These are phyloP conservation scores for Acer yangbiense DNA, from an alignment of 345 rosid genomes.

Conservation along the genomic window DNA sequence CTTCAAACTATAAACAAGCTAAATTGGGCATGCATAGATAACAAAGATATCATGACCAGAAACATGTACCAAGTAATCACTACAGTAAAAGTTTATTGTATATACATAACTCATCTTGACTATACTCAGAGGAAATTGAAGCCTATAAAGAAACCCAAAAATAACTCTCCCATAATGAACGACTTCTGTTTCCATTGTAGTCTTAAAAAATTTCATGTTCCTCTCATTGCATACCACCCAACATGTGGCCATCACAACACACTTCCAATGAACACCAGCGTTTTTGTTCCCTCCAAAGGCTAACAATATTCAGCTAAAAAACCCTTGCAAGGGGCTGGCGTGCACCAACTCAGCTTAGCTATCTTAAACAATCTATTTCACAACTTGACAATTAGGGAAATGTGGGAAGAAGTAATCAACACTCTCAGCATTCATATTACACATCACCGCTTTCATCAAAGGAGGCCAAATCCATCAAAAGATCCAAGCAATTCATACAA, in stretches of 20 bases:
- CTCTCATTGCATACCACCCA: too few species aligned
- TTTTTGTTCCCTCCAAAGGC: too few species aligned
- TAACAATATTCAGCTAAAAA: too few species aligned
- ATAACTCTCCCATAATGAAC: neutral
- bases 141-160: neutral
- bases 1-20: neutral
- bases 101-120: neutral
- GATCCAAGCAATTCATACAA: neutral
- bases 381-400: too few species aligned
- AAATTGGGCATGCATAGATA: neutral
- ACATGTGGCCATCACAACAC: too few species aligned
- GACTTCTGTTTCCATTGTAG: too few species aligned
- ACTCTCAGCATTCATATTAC: neutral
- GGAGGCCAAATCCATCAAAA: neutral
- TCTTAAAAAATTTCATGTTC: too few species aligned
- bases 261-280: too few species aligned
- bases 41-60: neutral
- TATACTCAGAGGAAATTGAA: neutral
- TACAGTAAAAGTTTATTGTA: neutral
- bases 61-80: neutral
- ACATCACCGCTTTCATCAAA: neutral
- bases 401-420: too few species aligned
- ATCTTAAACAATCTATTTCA: too few species aligned
- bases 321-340: too few species aligned
- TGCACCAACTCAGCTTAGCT: too few species aligned